Conservation (phyloP, 2,329 filamentous ascomycete genomes). For the Ophiocordyceps unilateralis region DNA sequence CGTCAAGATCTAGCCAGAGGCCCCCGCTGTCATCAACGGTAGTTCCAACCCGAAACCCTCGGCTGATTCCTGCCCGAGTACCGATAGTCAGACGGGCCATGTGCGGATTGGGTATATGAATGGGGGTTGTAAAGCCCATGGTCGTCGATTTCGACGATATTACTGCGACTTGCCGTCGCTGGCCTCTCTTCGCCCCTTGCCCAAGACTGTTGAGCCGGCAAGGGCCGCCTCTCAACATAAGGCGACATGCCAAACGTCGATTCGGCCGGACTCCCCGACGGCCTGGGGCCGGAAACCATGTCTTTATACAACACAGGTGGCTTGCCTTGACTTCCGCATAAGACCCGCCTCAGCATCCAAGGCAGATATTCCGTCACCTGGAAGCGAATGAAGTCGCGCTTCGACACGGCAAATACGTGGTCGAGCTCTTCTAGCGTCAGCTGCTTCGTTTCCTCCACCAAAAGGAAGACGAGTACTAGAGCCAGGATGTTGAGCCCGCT, state of each 20-base stretch:
- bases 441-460: slow-evolving; percentile 24
- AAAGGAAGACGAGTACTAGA: slow-evolving; percentile 25
- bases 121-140: neutral
- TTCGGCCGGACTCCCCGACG: neutral
- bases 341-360: slow-evolving; percentile 14
- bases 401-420: slow-evolving; percentile 19
- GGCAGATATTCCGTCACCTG: slow-evolving; percentile 17
- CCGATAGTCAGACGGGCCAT: neutral
- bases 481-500: slow-evolving; percentile 27
- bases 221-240: neutral
- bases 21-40: too few species aligned
- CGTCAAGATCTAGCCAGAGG: too few species aligned
- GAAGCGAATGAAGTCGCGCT: slow-evolving; percentile 19
- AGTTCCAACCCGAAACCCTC: neutral
- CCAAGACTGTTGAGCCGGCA: neutral
- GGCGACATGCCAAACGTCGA: neutral
- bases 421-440: slow-evolving; percentile 22
- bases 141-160: neutral
- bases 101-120: neutral
- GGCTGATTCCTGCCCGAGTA: neutral
- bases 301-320: slow-evolving; percentile 17
- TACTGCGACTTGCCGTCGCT: neutral
- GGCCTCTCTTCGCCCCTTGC: neutral
- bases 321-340: slow-evolving; percentile 6
- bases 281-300: slow-evolving; percentile 11